phyloP scores from a whole-genome alignment of 2,329 filamentous ascomycete genomes.

The Sclerotinia subarctica region DNA sequence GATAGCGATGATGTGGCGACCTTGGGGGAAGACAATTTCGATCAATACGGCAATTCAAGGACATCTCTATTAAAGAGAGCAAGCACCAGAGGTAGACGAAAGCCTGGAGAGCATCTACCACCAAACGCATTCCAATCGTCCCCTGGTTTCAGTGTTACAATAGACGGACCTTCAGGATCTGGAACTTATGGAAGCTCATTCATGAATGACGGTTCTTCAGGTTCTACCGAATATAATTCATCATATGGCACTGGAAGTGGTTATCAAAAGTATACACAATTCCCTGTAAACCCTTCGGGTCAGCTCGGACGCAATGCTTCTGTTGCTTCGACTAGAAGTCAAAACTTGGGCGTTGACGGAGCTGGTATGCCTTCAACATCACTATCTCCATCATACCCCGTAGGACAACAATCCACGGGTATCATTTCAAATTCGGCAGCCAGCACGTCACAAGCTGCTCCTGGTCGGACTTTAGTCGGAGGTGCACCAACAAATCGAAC shows the following conservation, averaged over 20 bases:
- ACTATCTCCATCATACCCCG: slow-evolving; percentile 2
- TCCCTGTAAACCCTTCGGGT: slow-evolving; percentile 7
- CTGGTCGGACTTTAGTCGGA: slow-evolving; percentile 11
- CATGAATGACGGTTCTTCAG: not conserved
- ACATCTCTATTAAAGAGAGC: slow-evolving; percentile 34
- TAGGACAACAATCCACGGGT: not conserved
- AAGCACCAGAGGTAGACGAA: slow-evolving; percentile 34
- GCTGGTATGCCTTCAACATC: slow-evolving; percentile 3
- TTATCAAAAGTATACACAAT: slow-evolving; percentile 14
- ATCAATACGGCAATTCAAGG: slow-evolving; percentile 31
- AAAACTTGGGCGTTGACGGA: slow-evolving; percentile 2
- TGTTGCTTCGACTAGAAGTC: slow-evolving; percentile 10
- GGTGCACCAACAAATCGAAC: not conserved
- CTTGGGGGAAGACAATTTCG: slow-evolving; percentile 19
- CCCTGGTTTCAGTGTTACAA: slow-evolving; percentile 20
- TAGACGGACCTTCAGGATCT: slow-evolving; percentile 2
- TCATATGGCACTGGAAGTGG: slow-evolving; percentile 15
- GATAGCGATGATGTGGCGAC: slow-evolving; percentile 20
- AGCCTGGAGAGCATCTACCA: slow-evolving; percentile 32
- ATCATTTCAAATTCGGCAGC: not conserved
- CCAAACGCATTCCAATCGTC: not conserved
- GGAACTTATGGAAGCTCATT: slow-evolving; percentile 8
- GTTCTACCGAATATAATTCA: not conserved
- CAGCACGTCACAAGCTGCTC: slow-evolving; percentile 2
- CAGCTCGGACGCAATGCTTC: slow-evolving; percentile 14